These are phyloP conservation scores for Pichia nakasei DNA, from an alignment of 805 yeast genomes.

Conservation along the genomic window DNA sequence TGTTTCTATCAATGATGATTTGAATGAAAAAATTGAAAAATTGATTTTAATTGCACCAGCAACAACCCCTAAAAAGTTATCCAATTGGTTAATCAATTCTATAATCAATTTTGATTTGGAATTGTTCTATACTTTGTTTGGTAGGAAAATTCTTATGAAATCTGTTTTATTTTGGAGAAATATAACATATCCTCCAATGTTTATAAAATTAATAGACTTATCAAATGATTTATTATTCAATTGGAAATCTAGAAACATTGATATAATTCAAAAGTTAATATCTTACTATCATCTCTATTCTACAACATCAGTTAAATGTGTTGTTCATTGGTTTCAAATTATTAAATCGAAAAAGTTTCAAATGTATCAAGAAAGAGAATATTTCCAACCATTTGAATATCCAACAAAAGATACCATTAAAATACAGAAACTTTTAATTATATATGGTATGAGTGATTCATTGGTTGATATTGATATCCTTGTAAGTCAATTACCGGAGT, in stretches of 20 bases:
- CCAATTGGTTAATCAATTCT: slow-evolving; percentile 67
- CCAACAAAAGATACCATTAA: slow-evolving; percentile 41
- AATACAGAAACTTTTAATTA: slow-evolving; percentile 56
- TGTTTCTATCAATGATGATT: slow-evolving; percentile 57
- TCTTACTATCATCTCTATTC: slow-evolving; percentile 84
- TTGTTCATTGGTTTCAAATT: slow-evolving; percentile 96
- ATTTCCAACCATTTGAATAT: slow-evolving; percentile 42
- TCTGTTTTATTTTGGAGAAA: slow-evolving; percentile 58
- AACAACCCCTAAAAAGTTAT: slow-evolving; percentile 81
- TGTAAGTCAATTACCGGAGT: slow-evolving; percentile 37
- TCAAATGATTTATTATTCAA: slow-evolving; percentile 62
- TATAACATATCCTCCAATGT: slow-evolving; percentile 69
- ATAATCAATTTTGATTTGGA: slow-evolving; percentile 72
- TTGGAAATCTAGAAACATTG: slow-evolving; percentile 72
- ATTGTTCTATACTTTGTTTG: slow-evolving; percentile 64
- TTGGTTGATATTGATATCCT: slow-evolving; percentile 78
- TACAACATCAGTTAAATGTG: slow-evolving; percentile 82
- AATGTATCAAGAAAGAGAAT: slow-evolving; percentile 71
- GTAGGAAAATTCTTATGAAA: slow-evolving; percentile 64
- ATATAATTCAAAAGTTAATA: slow-evolving; percentile 63
- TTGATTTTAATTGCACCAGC: slow-evolving; percentile 74
- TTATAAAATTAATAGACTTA: slow-evolving; percentile 60
- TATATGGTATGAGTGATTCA: slow-evolving; percentile 79
- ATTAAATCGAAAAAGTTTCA: slow-evolving; percentile 70
- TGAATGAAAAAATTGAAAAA: slow-evolving; percentile 46